Evolutionary conservation across 768 basidiomycete genomes (phyloP).

Genomic region (Chalciporus piperatus): DNA sequence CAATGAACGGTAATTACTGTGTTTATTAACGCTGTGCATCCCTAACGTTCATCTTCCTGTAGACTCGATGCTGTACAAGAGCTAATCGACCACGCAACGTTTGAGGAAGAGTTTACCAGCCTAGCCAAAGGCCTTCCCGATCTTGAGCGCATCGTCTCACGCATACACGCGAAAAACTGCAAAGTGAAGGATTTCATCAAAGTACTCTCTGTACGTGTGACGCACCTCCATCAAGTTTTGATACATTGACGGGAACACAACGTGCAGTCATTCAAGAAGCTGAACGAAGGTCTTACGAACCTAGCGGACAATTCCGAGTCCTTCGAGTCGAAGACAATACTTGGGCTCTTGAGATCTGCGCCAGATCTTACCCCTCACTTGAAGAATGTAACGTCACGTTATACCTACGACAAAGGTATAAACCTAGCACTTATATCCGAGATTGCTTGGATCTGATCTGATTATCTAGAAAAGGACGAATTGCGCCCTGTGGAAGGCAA

Average conservation of each 20-base stretch:
- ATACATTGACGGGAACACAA: conserved; percentile 1
- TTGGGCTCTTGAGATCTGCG: conserved; percentile 71
- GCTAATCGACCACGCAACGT: conserved; percentile 74
- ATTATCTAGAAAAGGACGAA: conserved; percentile 55
- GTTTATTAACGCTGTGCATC: conserved; percentile 8
- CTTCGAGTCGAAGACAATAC: conserved; percentile 77
- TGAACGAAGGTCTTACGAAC: conserved; percentile 62
- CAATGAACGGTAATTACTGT: conserved; percentile 67
- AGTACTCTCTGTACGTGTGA: conserved; percentile 62
- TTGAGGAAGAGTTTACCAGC: conserved; percentile 71
- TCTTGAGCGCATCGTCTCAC: conserved; percentile 89
- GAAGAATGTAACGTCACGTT: conserved; percentile 72
- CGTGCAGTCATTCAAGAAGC: conserved; percentile 68
- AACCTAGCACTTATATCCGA: neutral
- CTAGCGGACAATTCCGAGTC: conserved; percentile 64
- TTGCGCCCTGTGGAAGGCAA: conserved; percentile 82
- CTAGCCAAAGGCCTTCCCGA: conserved; percentile 85
- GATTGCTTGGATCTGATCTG: conserved; percentile 13
- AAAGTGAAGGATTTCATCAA: conserved; percentile 85
- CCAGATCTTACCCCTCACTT: conserved; percentile 77
- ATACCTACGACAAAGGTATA: conserved; percentile 55
- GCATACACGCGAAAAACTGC: conserved; percentile 91
- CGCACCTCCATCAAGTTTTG: neutral
- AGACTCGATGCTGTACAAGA: conserved; percentile 96
- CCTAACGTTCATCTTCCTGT: conserved; percentile 17